Evolutionary conservation across 177 flowering plant species (phyloP), one percentile per base, ranked within the genome.

Genomic region (Vitis hybrid): DNA sequence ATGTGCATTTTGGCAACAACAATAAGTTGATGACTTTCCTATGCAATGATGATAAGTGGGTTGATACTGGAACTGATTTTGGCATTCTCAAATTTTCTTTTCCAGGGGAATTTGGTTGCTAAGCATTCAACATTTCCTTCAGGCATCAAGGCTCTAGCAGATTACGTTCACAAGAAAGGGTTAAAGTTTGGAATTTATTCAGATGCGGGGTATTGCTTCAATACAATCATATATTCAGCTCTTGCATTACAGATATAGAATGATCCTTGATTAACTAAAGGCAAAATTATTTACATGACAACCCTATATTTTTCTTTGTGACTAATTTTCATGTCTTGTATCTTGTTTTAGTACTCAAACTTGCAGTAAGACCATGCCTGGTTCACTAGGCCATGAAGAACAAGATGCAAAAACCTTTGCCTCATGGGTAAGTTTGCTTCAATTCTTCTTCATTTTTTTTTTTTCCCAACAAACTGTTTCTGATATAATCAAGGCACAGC

Each of bases 361-460:
- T 2, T 91, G 96, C 54, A 87, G 90, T 55, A 79, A 68, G 8
- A 79, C 72, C 3, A 91, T 91, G 96, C 96, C 93, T 2, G 96
- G 96, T n/a, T 91, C 96, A 51, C 76, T 91, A 23, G 90, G 88
- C 45, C 55, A 86, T 40, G 96, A 91, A 74, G 87, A 89, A 55
- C 87, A 86, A 70, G 96, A 91, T 79, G 93, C 96, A n/a, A 86
- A 79, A 75, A 86, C 93, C 34, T 89, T 91, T 75, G 90, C 92
- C 51, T 79, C 89, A 14, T 90, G 92, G 92, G 92, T 89, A 75
- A 12, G 61, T 21, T 6, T 30, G 40, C 40, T 11, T 55, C 7
- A 0, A 1, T 4, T 15, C 15, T 19, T 5, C 3, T 51, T 7
- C 26, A 2, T 12, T 5, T 3, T 51, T 49, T 0, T n/a, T 14